A percentile compares a stretch with the other conserved stretches of the same genome.
Evolutionary conservation across 2,329 filamentous ascomycete species (phyloP).

Genomic region (Xylaria sp.): DNA sequence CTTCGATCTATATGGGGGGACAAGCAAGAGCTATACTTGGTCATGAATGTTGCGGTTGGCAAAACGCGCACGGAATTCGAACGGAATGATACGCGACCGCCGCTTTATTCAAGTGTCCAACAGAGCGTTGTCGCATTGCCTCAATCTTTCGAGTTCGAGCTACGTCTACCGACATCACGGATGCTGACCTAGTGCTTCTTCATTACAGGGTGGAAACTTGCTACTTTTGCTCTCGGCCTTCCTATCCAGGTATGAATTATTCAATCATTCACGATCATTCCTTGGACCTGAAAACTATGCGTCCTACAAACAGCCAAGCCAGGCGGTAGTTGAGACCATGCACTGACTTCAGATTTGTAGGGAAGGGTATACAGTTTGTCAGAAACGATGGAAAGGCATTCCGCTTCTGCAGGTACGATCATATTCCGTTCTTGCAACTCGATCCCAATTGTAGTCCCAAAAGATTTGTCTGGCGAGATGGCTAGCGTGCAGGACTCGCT

Average conservation of each 20-base stretch:
- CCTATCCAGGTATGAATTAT: slow-evolving; percentile 65
- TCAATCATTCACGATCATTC: not conserved
- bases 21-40: not conserved
- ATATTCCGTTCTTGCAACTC: not conserved
- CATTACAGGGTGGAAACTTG: slow-evolving; percentile 69
- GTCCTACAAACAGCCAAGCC: not conserved
- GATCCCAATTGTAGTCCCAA: not conserved
- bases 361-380: slow-evolving; percentile 40
- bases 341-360: slow-evolving; percentile 25
- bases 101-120: not conserved
- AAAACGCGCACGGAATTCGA: not conserved
- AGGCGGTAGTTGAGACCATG: not conserved
- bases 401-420: slow-evolving; percentile 38
- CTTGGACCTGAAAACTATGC: not conserved
- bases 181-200: slow-evolving; percentile 29
- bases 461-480: slow-evolving; percentile 3
- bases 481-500: not conserved
- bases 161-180: not conserved
- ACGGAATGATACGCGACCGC: not conserved
- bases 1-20: not conserved
- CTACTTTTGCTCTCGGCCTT: slow-evolving; percentile 76
- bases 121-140: not conserved
- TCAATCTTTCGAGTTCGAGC: not conserved
- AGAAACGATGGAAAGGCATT: slow-evolving; percentile 40
- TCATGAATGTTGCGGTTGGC: not conserved